A percentile compares a stretch with the other conserved stretches of the same genome.
Conservation (phyloP, 768 basidiomycete genomes). For the Kwoniella pini region DNA sequence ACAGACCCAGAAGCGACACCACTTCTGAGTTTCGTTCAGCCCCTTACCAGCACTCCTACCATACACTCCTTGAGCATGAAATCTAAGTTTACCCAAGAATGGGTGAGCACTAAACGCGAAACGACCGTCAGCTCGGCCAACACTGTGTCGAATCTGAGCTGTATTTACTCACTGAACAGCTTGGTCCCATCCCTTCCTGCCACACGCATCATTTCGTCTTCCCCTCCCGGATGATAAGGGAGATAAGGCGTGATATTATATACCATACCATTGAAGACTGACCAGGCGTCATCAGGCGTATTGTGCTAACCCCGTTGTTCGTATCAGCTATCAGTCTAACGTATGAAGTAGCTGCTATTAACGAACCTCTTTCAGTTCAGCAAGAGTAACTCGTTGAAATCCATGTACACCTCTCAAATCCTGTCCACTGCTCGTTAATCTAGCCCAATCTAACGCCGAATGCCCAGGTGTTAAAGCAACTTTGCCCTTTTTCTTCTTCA, state of each 20-base stretch:
- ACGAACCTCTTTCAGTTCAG: slow-evolving; percentile 38
- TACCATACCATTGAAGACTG: slow-evolving; percentile 85
- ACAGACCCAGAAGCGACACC: not conserved
- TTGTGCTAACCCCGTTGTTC: slow-evolving; percentile 62
- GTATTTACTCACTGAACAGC: slow-evolving; percentile 83
- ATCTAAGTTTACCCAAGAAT: slow-evolving; percentile 96
- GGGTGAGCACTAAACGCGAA: slow-evolving; percentile 86
- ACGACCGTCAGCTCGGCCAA: too few species aligned
- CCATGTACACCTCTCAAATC: slow-evolving; percentile 68
- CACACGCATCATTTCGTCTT: slow-evolving; percentile 88
- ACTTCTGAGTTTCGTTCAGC: slow-evolving; percentile 11
- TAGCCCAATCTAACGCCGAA: slow-evolving; percentile 92
- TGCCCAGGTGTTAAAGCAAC: slow-evolving; percentile 89
- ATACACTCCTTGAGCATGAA: slow-evolving; percentile 91
- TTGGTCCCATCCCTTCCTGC: slow-evolving; percentile 94
- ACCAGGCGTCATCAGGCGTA: slow-evolving; percentile 85
- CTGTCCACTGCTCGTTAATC: slow-evolving; percentile 73
- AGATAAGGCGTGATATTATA: slow-evolving; percentile 95
- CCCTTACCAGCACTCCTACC: slow-evolving; percentile 77
- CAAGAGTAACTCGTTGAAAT: slow-evolving; percentile 32
- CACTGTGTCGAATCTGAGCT: too few species aligned
- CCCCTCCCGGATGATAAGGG: slow-evolving; percentile 90
- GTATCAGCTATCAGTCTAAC: not conserved
- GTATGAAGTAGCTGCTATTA: too few species aligned
- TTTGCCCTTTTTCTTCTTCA: slow-evolving; percentile 62